These are phyloP conservation scores for Suillus cothurnatus DNA, from an alignment of 768 basidiomycete genomes.

Conservation along the genomic window DNA sequence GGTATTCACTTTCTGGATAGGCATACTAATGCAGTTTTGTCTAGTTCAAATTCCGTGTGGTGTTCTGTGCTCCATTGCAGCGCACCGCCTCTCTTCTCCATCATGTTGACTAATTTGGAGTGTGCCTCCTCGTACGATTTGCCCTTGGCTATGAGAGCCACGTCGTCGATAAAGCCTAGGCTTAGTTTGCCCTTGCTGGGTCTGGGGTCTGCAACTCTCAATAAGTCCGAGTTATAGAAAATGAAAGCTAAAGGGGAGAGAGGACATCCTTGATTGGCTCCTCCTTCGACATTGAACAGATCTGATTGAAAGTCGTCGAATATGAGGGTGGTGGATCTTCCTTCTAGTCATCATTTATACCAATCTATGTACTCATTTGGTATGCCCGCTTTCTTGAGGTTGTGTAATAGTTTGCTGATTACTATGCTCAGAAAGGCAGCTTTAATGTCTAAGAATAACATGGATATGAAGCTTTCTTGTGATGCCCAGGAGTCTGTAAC, in stretches of 20 bases:
- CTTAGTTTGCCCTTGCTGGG: neutral
- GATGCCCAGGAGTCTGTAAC: neutral
- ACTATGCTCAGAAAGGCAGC: neutral
- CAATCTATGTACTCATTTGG: neutral
- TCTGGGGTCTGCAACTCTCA: neutral
- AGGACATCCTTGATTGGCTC: neutral
- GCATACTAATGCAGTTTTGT: neutral
- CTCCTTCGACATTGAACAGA: neutral
- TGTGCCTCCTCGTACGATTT: neutral
- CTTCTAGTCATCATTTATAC: neutral
- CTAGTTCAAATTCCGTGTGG: neutral
- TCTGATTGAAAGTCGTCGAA: neutral
- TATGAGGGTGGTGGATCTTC: neutral
- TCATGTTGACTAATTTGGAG: neutral
- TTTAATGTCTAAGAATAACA: neutral
- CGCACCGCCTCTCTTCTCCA: neutral
- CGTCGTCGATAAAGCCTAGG: neutral
- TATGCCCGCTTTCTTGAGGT: neutral
- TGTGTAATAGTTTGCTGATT: neutral
- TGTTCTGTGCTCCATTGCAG: neutral
- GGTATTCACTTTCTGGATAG: neutral
- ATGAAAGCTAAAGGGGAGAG: neutral
- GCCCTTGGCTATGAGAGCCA: neutral
- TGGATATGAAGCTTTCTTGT: fast-evolving
- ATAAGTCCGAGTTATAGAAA: neutral